Evolutionary conservation across 768 basidiomycete genomes (phyloP).

Genomic region (Clavulina sp.): DNA sequence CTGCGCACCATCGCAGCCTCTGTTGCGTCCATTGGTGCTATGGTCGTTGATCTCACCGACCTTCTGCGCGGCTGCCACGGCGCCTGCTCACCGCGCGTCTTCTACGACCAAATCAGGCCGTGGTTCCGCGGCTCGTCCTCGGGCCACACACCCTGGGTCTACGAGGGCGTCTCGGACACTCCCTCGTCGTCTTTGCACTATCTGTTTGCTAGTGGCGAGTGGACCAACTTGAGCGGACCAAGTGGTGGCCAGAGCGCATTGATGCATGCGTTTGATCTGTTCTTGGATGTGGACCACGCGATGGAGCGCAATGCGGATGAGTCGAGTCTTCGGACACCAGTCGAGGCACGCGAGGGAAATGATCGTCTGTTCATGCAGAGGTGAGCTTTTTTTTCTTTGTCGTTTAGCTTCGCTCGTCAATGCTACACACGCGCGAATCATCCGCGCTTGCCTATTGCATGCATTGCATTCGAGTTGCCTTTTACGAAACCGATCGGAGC

Average conservation of each 20-base stretch:
- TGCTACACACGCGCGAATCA: too few relatives aligned
- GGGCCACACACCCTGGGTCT: conserved; percentile 9
- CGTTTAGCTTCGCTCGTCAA: too few relatives aligned
- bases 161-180: conserved; percentile 8
- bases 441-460: neutral
- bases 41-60: conserved; percentile 44
- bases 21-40: conserved; percentile 37
- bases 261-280: conserved; percentile 63
- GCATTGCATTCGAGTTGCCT: neutral
- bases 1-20: conserved; percentile 46
- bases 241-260: conserved; percentile 88
- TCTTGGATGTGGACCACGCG: conserved; percentile 45
- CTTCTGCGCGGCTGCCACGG: conserved; percentile 48
- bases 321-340: neutral
- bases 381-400: neutral
- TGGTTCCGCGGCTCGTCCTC: conserved; percentile 71
- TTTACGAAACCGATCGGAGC: too few relatives aligned
- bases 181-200: too few relatives aligned
- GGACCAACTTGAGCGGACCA: conserved; percentile 34
- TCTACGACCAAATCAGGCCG: conserved; percentile 80
- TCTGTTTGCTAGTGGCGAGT: neutral
- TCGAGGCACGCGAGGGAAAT: neutral
- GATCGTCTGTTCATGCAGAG: conserved; percentile 2
- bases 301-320: neutral
- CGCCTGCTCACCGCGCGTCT: conserved; percentile 55